A percentile compares a stretch with the other conserved stretches of the same genome.
phyloP scores from a whole-genome alignment of 768 basidiomycete genomes.

The Leccinum sublutescens region DNA sequence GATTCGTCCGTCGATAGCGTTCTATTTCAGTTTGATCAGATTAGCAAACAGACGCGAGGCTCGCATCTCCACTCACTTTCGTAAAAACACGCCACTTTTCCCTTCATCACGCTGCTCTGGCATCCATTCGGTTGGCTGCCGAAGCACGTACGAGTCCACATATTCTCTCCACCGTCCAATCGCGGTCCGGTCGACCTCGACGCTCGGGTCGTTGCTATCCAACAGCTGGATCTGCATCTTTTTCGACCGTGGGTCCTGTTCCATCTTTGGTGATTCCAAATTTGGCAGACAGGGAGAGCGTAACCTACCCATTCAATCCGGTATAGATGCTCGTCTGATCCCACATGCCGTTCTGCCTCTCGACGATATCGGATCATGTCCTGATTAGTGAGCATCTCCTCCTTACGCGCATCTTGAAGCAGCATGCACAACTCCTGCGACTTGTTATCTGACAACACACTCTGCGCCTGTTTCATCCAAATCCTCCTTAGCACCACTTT shows the following conservation, averaged over 20 bases:
- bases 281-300: conserved; percentile 16
- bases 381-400: conserved; percentile 52
- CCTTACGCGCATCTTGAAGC: conserved; percentile 60
- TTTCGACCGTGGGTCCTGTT: conserved; percentile 54
- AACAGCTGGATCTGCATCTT: conserved; percentile 61
- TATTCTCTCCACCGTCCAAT: conserved; percentile 71
- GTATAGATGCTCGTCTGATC: conserved; percentile 74
- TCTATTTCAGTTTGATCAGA: conserved; percentile 48
- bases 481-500: conserved; percentile 1
- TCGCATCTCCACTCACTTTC: conserved; percentile 45
- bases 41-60: conserved; percentile 9
- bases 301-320: conserved; percentile 70
- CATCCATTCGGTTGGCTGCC: conserved; percentile 70
- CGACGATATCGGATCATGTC: conserved; percentile 77
- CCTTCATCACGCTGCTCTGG: conserved; percentile 38
- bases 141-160: conserved; percentile 68
- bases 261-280: conserved; percentile 15
- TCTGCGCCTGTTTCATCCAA: conserved; percentile 67
- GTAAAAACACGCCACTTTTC: conserved; percentile 50
- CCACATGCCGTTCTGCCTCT: conserved; percentile 74
- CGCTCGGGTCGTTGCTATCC: conserved; percentile 62
- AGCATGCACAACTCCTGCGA: conserved; percentile 84
- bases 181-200: conserved; percentile 49
- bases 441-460: conserved; percentile 77
- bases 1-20: conserved; percentile 40